Percentiles rank a stretch among this genome's conserved stretches.
phyloP scores from a whole-genome alignment of 2,329 filamentous ascomycete species.

The Colletotrichum sojae region DNA sequence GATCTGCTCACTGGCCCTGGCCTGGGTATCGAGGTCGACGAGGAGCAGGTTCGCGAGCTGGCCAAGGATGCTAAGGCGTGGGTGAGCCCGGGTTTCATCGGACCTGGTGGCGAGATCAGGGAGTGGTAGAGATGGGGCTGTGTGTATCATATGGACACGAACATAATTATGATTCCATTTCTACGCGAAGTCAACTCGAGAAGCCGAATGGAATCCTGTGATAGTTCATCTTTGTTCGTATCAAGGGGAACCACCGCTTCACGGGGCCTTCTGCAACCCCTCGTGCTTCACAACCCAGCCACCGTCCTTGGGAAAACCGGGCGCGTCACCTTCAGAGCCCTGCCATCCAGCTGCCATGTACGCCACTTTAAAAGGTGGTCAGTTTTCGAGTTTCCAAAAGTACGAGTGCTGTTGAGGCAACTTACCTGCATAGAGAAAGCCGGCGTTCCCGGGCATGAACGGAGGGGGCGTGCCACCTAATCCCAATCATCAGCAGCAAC shows the following conservation, averaged over 20 bases:
- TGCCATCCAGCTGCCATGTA: conserved; percentile 50
- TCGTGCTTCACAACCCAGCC: conserved; percentile 54
- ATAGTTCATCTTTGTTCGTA: background rate
- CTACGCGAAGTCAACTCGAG: too few species aligned
- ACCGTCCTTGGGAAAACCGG: conserved; percentile 53
- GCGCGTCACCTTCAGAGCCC: conserved; percentile 45
- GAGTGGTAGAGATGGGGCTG: conserved; percentile 70
- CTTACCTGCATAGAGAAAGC: conserved; percentile 51
- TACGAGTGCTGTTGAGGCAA: background rate
- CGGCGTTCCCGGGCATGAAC: conserved; percentile 56
- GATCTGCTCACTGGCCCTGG: conserved; percentile 72
- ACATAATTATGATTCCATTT: background rate
- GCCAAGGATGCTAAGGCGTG: conserved; percentile 73
- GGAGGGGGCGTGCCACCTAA: conserved; percentile 47
- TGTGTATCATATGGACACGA: background rate
- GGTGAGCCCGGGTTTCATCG: conserved; percentile 76
- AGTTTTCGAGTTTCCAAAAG: accelerated
- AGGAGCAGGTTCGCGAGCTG: conserved; percentile 74
- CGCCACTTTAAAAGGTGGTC: conserved; percentile 45
- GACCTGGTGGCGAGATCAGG: conserved; percentile 75
- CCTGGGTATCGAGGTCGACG: conserved; percentile 79
- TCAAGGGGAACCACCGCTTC: too few species aligned
- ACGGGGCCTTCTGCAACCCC: conserved; percentile 49
- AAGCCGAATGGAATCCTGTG: too few species aligned
- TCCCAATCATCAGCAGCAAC: background rate